Percentiles rank a stretch among this genome's conserved stretches.
Evolutionary conservation across 2,329 filamentous ascomycete genomes (phyloP).

Genomic region (Phialophora tarda): DNA sequence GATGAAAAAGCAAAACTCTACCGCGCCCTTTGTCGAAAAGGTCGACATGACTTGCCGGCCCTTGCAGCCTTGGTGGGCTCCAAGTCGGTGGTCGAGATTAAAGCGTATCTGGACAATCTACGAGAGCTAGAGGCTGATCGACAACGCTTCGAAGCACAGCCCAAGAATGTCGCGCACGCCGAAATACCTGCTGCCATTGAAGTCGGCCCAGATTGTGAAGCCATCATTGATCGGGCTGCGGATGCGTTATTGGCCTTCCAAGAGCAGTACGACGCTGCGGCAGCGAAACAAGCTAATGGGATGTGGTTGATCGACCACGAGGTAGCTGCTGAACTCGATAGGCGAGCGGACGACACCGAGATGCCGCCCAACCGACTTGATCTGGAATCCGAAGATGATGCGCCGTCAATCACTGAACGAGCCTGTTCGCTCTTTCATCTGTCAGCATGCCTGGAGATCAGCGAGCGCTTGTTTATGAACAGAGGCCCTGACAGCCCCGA

Average conservation of each 20-base stretch:
- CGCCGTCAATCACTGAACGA: conserved; percentile 1
- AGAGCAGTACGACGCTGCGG: conserved; percentile 64
- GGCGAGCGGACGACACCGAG: conserved; percentile 12
- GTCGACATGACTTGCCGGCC: conserved; percentile 64
- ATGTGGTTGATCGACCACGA: conserved; percentile 66
- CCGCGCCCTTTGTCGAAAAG: conserved; percentile 66
- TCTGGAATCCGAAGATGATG: not conserved
- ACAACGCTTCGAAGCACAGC: conserved; percentile 44
- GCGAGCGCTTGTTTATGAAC: conserved; percentile 76
- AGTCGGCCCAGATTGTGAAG: conserved; percentile 68
- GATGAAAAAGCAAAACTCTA: conserved; percentile 76
- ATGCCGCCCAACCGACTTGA: conserved; percentile 19
- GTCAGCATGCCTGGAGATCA: conserved; percentile 66
- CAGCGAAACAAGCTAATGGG: conserved; percentile 58
- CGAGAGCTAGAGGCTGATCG: conserved; percentile 56
- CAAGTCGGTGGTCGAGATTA: conserved; percentile 77
- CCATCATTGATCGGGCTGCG: conserved; percentile 70
- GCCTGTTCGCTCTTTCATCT: conserved; percentile 60
- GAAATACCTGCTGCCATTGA: conserved; percentile 76
- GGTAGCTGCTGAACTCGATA: conserved; percentile 30
- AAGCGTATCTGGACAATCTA: conserved; percentile 70
- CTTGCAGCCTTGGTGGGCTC: conserved; percentile 69
- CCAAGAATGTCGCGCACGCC: conserved; percentile 52
- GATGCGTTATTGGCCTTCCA: conserved; percentile 70
- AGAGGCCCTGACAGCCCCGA: conserved; percentile 59